Conservation (phyloP, 1,284 basidiomycete genomes). For the Pterula multifida region DNA sequence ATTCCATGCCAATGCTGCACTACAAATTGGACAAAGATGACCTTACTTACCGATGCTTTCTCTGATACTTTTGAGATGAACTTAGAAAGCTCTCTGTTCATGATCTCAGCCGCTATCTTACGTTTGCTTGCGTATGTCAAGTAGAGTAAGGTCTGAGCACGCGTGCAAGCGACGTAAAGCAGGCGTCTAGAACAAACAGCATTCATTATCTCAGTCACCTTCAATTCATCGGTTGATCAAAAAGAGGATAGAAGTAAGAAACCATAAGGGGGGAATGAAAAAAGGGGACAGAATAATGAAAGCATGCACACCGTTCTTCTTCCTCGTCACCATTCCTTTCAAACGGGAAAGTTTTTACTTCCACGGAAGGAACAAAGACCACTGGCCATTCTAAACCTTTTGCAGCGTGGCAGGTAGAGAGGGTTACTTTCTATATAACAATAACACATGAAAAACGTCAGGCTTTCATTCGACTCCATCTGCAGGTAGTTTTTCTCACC, state of each 20-base stretch:
- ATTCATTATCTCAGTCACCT: too few relatives aligned
- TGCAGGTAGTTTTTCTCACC: slow-evolving; percentile 21
- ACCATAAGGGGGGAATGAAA: neutral
- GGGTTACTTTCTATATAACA: slow-evolving; percentile 60
- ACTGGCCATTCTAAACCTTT: slow-evolving; percentile 93
- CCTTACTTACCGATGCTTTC: slow-evolving; percentile 23
- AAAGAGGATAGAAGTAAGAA: neutral
- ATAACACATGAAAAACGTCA: slow-evolving; percentile 3
- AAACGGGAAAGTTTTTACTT: slow-evolving; percentile 72
- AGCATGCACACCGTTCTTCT: slow-evolving; percentile 62
- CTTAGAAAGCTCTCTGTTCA: slow-evolving; percentile 29
- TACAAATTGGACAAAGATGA: slow-evolving; percentile 1
- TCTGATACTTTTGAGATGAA: slow-evolving; percentile 31
- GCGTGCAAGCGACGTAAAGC: slow-evolving; percentile 85
- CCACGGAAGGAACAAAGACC: slow-evolving; percentile 70
- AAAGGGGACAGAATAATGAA: neutral
- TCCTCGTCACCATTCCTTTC: slow-evolving; percentile 66
- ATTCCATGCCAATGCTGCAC: slow-evolving; percentile 1
- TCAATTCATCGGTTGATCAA: too few relatives aligned
- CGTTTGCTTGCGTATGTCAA: slow-evolving; percentile 37
- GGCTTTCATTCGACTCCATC: too few relatives aligned
- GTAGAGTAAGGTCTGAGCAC: slow-evolving; percentile 72
- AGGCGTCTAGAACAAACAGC: slow-evolving; percentile 42
- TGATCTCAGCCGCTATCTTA: slow-evolving; percentile 39
- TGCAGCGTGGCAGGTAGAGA: slow-evolving; percentile 82